Conservation (phyloP, 2,329 filamentous ascomycete genomes). For the Fusarium pseudoanthophilum region DNA sequence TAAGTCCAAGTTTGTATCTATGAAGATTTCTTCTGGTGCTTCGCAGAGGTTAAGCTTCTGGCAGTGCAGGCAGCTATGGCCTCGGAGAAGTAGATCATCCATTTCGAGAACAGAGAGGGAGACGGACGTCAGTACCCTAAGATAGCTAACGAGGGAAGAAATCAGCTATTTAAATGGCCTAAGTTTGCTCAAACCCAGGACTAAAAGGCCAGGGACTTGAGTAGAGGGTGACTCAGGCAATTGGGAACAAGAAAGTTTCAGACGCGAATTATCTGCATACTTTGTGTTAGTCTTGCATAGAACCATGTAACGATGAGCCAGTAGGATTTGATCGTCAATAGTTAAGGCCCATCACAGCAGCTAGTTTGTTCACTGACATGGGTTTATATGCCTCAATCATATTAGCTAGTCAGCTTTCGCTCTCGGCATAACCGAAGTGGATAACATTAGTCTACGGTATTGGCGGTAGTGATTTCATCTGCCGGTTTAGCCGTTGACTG, state of each 20-base stretch:
- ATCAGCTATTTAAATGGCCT: not conserved
- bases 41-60: not conserved
- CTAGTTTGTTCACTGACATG: not conserved
- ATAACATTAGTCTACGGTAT: not conserved
- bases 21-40: not conserved
- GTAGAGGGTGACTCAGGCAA: not conserved
- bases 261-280: not conserved
- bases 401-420: not conserved
- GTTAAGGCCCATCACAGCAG: not conserved
- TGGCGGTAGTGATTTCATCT: not conserved
- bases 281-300: not conserved
- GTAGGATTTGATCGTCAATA: not conserved
- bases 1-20: not conserved
- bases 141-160: fast-evolving
- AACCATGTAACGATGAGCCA: not conserved
- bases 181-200: not conserved
- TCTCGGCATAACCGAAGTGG: not conserved
- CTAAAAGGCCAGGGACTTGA: not conserved
- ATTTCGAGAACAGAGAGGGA: not conserved
- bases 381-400: not conserved
- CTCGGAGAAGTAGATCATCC: not conserved
- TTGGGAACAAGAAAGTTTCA: not conserved
- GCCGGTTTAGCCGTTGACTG: not conserved
- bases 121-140: not conserved
- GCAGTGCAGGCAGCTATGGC: not conserved